A percentile compares a stretch with the other conserved stretches of the same genome.
Evolutionary conservation across 1,284 basidiomycete genomes (phyloP).

Genomic region (Fomitopsis pinicola): DNA sequence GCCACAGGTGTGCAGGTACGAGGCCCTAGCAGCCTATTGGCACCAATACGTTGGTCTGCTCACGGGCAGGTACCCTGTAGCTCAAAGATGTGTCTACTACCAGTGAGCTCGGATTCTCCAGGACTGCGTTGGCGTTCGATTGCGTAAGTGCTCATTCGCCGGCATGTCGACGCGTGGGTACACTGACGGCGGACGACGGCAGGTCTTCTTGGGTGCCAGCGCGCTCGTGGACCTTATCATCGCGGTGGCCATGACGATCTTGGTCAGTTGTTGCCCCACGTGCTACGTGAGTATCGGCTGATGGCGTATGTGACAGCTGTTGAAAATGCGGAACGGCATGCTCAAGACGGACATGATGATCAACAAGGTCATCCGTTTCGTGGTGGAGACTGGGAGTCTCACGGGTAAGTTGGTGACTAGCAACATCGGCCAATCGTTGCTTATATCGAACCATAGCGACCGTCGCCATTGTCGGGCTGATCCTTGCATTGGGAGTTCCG

Average conservation of each 20-base stretch:
- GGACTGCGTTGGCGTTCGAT: neutral
- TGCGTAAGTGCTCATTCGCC: neutral
- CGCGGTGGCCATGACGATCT: neutral
- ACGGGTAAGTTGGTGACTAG: neutral
- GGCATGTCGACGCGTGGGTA: too few relatives aligned
- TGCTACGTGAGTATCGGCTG: neutral
- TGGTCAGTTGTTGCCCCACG: neutral
- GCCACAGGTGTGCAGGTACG: neutral
- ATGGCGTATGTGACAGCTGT: neutral
- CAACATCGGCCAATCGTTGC: neutral
- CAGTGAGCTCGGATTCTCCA: neutral
- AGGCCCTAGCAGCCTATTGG: too few relatives aligned
- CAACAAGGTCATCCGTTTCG: neutral
- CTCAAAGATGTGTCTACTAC: neutral
- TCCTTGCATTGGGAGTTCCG: neutral
- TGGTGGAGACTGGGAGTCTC: neutral
- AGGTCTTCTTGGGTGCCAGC: neutral
- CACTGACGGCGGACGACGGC: neutral
- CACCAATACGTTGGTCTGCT: neutral
- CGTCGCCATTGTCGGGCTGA: neutral
- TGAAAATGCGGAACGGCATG: neutral
- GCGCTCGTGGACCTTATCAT: neutral
- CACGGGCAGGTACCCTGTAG: neutral
- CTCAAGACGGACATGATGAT: conserved; percentile 1
- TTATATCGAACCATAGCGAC: neutral